phyloP scores from a whole-genome alignment of 2,329 filamentous ascomycete species.

The Aureobasidium musti region DNA sequence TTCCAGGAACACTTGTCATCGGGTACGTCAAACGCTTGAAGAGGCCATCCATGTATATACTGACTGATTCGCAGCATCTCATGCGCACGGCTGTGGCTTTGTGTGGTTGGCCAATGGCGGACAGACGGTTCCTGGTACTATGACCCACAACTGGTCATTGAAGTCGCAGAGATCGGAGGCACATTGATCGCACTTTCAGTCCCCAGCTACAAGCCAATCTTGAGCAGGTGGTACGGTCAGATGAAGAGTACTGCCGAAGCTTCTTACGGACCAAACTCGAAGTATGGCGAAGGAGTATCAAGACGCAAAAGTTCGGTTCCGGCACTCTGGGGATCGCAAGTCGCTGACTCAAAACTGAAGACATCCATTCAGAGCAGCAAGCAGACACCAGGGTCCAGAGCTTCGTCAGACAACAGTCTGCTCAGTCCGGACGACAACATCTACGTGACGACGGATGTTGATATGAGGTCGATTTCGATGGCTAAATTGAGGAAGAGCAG shows the following conservation, averaged over 20 bases:
- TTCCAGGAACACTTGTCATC: conserved; percentile 55
- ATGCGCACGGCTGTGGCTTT: conserved; percentile 51
- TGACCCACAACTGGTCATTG: conserved; percentile 53
- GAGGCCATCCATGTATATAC: background rate
- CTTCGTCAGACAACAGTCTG: conserved; percentile 7
- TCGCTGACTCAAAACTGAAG: background rate
- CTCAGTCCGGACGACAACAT: conserved; percentile 16
- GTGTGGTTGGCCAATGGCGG: conserved; percentile 51
- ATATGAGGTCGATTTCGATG: conserved; percentile 14
- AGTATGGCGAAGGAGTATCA: conserved; percentile 8
- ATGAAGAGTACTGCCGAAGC: conserved; percentile 22
- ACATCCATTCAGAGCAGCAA: conserved; percentile 15
- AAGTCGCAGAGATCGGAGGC: conserved; percentile 54
- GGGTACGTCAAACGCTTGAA: conserved; percentile 31
- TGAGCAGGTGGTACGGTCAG: conserved; percentile 27
- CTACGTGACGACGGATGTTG: conserved; percentile 23
- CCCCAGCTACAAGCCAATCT: conserved; percentile 52
- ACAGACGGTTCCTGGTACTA: conserved; percentile 55
- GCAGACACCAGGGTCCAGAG: background rate
- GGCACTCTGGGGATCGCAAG: background rate
- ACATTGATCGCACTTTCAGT: conserved; percentile 56
- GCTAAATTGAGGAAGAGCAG: conserved; percentile 7
- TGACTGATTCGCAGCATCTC: conserved; percentile 43
- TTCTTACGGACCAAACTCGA: background rate
- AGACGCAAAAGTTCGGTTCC: conserved; percentile 16